These are phyloP conservation scores for Rhodotorula sp. DNA, from an alignment of 1,284 basidiomycete genomes.

Conservation along the genomic window DNA sequence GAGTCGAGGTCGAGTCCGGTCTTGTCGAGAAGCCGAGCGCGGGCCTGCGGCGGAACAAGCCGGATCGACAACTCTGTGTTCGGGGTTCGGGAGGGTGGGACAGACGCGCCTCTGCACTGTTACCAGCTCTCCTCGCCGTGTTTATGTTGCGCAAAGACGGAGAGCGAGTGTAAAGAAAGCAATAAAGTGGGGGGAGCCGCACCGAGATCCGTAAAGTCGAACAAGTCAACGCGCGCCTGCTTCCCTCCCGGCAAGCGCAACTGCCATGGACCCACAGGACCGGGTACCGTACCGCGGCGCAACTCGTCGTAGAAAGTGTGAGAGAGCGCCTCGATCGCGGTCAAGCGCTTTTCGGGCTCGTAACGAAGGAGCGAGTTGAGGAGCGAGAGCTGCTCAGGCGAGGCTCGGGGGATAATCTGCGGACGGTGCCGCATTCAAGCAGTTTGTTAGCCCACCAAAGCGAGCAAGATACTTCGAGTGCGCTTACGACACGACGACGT, in stretches of 20 bases:
- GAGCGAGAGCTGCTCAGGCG: constrained; percentile 88
- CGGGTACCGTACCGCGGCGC: constrained; percentile 6
- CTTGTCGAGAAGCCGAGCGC: constrained; percentile 74
- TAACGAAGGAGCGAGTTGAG: constrained; percentile 92
- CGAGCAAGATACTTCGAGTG: not conserved
- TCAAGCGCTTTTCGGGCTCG: constrained; percentile 86
- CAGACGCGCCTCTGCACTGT: not conserved
- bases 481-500: not conserved
- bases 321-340: constrained; percentile 77
- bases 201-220: constrained; percentile 21
- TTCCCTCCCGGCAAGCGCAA: constrained; percentile 18
- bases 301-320: constrained; percentile 97
- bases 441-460: too few relatives aligned
- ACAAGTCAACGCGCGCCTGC: not conserved
- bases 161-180: too few relatives aligned
- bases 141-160: too few relatives aligned
- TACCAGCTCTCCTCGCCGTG: not conserved
- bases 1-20: constrained; percentile 72
- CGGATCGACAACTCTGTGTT: constrained; percentile 81
- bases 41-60: constrained; percentile 85
- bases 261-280: not conserved
- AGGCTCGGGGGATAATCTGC: constrained; percentile 85
- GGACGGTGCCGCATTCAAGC: too few relatives aligned
- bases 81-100: not conserved
- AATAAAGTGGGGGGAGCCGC: not conserved